Evolutionary conservation across 1,284 basidiomycete species (phyloP).

Genomic region (Trichosporon inkin): DNA sequence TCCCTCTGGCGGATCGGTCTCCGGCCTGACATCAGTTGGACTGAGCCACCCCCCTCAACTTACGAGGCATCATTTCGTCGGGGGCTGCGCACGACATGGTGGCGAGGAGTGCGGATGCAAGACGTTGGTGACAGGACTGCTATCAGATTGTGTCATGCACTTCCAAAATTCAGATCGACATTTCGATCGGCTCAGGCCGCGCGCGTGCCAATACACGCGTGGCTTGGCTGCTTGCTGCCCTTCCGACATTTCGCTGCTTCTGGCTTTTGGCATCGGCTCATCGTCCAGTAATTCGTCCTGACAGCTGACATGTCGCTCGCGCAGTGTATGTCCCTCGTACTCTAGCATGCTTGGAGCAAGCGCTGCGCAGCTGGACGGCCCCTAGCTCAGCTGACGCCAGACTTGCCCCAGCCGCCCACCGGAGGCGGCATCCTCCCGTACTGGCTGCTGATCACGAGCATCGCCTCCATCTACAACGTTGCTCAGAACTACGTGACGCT

Average conservation of each 20-base stretch:
- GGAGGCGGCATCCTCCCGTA: conserved; percentile 66
- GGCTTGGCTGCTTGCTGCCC: too few relatives aligned
- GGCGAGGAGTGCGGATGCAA: background rate
- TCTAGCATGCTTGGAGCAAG: background rate
- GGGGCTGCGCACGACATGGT: conserved; percentile 44
- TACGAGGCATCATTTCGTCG: conserved; percentile 39
- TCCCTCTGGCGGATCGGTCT: conserved; percentile 27
- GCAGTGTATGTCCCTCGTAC: conserved; percentile 5
- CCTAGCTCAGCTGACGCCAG: conserved; percentile 6
- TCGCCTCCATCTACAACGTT: conserved; percentile 75
- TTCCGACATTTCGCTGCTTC: background rate
- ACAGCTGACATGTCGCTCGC: conserved; percentile 1
- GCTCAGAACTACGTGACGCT: conserved; percentile 74
- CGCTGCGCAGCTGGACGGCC: background rate
- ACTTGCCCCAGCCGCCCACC: conserved; percentile 30
- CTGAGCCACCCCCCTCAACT: conserved; percentile 14
- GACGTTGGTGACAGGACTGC: background rate
- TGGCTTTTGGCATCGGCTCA: background rate
- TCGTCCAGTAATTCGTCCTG: background rate
- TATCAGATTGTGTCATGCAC: too few relatives aligned
- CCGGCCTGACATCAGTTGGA: conserved; percentile 23
- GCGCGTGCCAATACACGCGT: too few relatives aligned
- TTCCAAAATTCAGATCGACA: background rate
- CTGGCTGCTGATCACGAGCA: conserved; percentile 77
- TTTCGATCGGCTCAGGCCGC: too few relatives aligned